phyloP scores from a whole-genome alignment of 306 rosid species.

The Cucumis hystrix region DNA sequence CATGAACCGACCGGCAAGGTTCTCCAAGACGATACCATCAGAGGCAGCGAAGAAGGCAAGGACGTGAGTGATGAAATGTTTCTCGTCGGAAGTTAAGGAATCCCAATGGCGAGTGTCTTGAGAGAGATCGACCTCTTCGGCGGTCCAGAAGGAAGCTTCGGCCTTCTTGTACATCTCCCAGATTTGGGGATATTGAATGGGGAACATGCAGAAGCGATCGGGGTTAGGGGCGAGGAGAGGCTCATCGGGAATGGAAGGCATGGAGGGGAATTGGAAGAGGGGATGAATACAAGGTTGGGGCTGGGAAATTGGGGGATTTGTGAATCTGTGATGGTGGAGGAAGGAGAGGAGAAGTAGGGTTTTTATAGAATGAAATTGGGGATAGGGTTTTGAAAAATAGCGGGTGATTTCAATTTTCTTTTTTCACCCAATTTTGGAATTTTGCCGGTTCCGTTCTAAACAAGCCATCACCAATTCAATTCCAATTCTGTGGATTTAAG shows the following conservation, averaged over 20 bases:
- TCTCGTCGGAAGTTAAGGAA: slow-evolving; percentile 42
- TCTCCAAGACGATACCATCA: slow-evolving; percentile 79
- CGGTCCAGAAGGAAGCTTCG: slow-evolving; percentile 85
- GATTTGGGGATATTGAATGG: slow-evolving; percentile 67
- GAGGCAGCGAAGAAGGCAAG: slow-evolving; percentile 92
- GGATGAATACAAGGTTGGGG: background rate
- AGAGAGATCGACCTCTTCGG: slow-evolving; percentile 76
- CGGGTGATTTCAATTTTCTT: slow-evolving; percentile 32
- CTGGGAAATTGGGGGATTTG: background rate
- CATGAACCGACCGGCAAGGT: slow-evolving; percentile 77
- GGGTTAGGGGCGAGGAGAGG: slow-evolving; percentile 62
- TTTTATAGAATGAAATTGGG: slow-evolving; percentile 3
- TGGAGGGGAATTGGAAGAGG: background rate
- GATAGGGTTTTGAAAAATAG: slow-evolving; percentile 6
- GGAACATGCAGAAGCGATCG: slow-evolving; percentile 85
- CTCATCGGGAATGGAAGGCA: slow-evolving; percentile 69
- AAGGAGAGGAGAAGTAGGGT: background rate
- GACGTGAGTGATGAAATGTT: slow-evolving; percentile 57
- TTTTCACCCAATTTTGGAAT: background rate
- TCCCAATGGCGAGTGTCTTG: slow-evolving; percentile 53
- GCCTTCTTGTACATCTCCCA: slow-evolving; percentile 98
- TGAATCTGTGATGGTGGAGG: background rate
- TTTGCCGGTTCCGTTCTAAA: background rate
- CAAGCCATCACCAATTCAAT: background rate
- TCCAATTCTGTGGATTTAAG: too few species aligned